Evolutionary conservation across 257 asterid species (phyloP).

Genomic region (Penstemon eatonii): DNA sequence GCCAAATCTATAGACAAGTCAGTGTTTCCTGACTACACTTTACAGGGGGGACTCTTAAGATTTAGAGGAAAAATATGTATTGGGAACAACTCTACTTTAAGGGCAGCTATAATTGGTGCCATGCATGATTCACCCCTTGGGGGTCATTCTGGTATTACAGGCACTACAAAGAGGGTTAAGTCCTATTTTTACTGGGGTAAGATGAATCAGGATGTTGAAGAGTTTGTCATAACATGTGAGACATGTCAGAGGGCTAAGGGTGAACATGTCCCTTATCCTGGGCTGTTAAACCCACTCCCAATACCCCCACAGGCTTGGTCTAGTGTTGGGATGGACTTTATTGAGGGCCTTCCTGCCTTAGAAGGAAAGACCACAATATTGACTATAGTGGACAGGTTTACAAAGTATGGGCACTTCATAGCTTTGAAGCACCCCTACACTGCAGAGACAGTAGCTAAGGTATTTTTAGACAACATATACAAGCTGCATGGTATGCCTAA

Average conservation of each 20-base stretch:
- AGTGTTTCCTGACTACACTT: no score
- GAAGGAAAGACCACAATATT: neutral
- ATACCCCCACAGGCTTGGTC: neutral
- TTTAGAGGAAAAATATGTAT: neutral
- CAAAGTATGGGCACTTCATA: no score
- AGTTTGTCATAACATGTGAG: slow-evolving; percentile 1
- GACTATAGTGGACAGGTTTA: neutral
- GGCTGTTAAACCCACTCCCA: neutral
- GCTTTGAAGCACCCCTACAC: no score
- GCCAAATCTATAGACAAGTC: no score
- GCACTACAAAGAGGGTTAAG: neutral
- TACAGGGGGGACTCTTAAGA: no score
- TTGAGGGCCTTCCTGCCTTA: neutral
- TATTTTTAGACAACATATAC: neutral
- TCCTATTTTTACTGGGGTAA: no score
- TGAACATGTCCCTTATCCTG: neutral
- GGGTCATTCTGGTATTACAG: neutral
- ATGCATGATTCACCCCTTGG: no score
- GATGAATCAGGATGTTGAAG: neutral
- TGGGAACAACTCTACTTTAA: neutral
- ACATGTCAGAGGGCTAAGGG: neutral
- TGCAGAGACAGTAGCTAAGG: neutral
- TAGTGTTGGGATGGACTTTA: neutral
- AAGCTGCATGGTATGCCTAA: neutral
- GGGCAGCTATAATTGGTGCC: neutral